Conservation (phyloP, 108 stramenopile genomes). For the Pseudonitzschia delicatissima region DNA sequence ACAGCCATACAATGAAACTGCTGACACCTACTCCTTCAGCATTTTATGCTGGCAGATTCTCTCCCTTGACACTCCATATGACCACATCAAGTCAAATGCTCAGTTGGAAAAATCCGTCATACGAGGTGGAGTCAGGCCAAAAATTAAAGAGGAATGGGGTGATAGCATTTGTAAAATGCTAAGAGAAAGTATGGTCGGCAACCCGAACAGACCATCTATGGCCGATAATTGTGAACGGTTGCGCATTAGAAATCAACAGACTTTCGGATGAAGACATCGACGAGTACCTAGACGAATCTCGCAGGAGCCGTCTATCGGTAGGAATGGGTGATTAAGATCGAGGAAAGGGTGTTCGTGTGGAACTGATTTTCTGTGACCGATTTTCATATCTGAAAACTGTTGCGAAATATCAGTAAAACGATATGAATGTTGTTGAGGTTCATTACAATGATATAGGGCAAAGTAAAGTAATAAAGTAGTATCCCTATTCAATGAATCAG, state of each 20-base stretch:
- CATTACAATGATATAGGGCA: too few relatives aligned
- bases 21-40: conserved; percentile 83
- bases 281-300: conserved; percentile 38
- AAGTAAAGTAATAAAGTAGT: too few relatives aligned
- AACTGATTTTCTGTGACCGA: too few relatives aligned
- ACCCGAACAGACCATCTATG: conserved; percentile 59
- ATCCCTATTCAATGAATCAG: too few relatives aligned
- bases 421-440: too few relatives aligned
- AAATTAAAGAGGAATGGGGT: conserved; percentile 62
- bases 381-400: too few relatives aligned
- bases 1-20: conserved; percentile 82
- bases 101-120: conserved; percentile 62
- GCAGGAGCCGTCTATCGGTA: conserved; percentile 51
- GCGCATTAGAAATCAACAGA: conserved; percentile 58
- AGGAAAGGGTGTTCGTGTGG: too few relatives aligned
- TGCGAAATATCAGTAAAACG: too few relatives aligned
- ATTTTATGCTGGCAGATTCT: conserved; percentile 85
- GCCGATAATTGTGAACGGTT: conserved; percentile 53
- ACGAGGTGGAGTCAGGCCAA: conserved; percentile 50
- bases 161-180: conserved; percentile 16
- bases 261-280: conserved; percentile 50
- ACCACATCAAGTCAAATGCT: conserved; percentile 44
- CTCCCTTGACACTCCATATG: conserved; percentile 64
- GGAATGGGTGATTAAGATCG: too few relatives aligned
- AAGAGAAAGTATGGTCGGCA: conserved; percentile 37